These are phyloP conservation scores for Candida silvicultrix DNA, from an alignment of 805 yeast genomes.

Conservation along the genomic window DNA sequence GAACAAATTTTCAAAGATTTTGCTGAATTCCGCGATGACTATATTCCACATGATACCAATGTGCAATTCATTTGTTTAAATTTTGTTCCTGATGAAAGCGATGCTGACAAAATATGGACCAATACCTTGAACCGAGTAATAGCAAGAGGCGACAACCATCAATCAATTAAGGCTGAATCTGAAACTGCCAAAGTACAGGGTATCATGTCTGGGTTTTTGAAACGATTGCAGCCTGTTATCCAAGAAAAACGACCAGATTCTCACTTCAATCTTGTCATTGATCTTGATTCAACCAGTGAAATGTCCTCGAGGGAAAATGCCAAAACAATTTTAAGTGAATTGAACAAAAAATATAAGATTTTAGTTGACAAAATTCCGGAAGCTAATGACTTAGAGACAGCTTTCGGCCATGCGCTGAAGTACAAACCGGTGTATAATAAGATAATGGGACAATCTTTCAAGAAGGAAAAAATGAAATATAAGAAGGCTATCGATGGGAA, in stretches of 20 bases:
- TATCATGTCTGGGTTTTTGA: conserved; percentile 71
- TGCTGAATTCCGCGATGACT: conserved; percentile 33
- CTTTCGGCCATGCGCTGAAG: conserved; percentile 45
- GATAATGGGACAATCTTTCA: conserved; percentile 12
- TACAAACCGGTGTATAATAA: conserved; percentile 49
- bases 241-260: conserved; percentile 48
- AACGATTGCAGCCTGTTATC: conserved; percentile 59
- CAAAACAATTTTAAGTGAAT: conserved; percentile 29
- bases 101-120: conserved; percentile 34
- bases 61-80: conserved; percentile 63
- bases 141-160: conserved; percentile 82
- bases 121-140: conserved; percentile 55
- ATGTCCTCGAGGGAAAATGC: conserved; percentile 48
- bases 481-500: conserved; percentile 4
- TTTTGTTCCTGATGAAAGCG: conserved; percentile 41
- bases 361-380: conserved; percentile 36
- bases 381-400: conserved; percentile 33
- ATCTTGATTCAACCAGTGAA: conserved; percentile 37
- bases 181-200: conserved; percentile 45
- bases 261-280: conserved; percentile 58
- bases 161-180: conserved; percentile 53
- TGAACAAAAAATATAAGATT: conserved; percentile 38
- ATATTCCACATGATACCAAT: conserved; percentile 35
- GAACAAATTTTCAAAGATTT: conserved; percentile 53
- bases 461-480: conserved; percentile 3